These are phyloP conservation scores for Colletotrichum navitas DNA, from an alignment of 2,329 filamentous ascomycete species.

Conservation along the genomic window DNA sequence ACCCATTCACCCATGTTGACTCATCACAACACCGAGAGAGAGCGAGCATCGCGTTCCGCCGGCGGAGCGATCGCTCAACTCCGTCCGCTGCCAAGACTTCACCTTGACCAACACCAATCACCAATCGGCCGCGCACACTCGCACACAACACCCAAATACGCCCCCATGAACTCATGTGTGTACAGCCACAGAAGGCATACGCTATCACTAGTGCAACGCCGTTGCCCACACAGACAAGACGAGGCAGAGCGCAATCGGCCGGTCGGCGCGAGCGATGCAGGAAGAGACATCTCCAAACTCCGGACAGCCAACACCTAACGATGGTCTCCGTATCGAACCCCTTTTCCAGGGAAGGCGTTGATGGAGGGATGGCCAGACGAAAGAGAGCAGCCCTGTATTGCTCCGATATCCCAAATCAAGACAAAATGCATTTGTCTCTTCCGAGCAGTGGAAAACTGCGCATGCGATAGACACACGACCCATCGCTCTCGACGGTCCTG, in stretches of 20 bases:
- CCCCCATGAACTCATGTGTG: background rate
- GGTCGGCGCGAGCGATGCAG: background rate
- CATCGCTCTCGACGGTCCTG: background rate
- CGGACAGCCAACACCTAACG: slow-evolving; percentile 14
- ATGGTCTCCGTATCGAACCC: slow-evolving; percentile 1
- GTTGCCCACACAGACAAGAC: background rate
- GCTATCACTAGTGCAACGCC: background rate
- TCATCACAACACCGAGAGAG: slow-evolving; percentile 5
- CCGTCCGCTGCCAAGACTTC: slow-evolving; percentile 26
- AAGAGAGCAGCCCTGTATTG: background rate
- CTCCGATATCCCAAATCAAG: background rate
- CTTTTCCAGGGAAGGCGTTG: background rate
- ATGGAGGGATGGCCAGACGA: slow-evolving; percentile 7
- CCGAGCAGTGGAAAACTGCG: background rate
- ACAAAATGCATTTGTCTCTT: background rate
- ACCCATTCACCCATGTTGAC: background rate
- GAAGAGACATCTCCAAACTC: slow-evolving; percentile 1
- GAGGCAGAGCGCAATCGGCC: background rate
- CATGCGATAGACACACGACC: slow-evolving; percentile 18
- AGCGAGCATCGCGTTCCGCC: slow-evolving; percentile 25
- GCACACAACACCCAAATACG: background rate
- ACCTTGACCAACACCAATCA: slow-evolving; percentile 6
- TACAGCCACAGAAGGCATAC: background rate
- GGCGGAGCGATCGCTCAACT: slow-evolving; percentile 36
- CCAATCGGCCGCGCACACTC: slow-evolving; percentile 5